Evolutionary conservation across 1,139 yeast species (phyloP).

Genomic region (Geotrichum bryndzae): DNA sequence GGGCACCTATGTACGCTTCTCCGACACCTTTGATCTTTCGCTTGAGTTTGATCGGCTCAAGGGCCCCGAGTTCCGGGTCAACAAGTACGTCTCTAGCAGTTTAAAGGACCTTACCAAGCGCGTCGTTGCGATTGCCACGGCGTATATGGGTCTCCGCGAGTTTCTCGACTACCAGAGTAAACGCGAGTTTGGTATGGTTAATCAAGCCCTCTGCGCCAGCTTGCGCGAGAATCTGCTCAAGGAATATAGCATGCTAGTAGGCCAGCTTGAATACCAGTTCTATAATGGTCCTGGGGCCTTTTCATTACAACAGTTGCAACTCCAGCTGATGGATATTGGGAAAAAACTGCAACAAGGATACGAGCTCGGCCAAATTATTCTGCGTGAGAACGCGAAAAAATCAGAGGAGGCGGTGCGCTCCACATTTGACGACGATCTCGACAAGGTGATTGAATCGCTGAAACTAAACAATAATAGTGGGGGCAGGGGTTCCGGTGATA

Average conservation of each 20-base stretch:
- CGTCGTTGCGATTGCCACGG: constrained; percentile 57
- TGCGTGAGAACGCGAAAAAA: constrained; percentile 33
- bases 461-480: constrained; percentile 25
- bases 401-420: constrained; percentile 23
- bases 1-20: constrained; percentile 68
- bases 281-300: constrained; percentile 39
- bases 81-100: constrained; percentile 67
- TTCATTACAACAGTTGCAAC: constrained; percentile 47
- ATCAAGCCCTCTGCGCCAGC: constrained; percentile 65
- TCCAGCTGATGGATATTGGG: constrained; percentile 36
- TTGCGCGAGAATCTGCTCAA: constrained; percentile 46
- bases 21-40: constrained; percentile 52
- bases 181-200: constrained; percentile 57
- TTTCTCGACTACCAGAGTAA: constrained; percentile 56
- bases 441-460: constrained; percentile 31
- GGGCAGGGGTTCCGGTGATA: constrained; percentile 15
- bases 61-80: constrained; percentile 74
- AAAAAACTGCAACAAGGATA: constrained; percentile 51
- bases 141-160: constrained; percentile 48
- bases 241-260: constrained; percentile 45
- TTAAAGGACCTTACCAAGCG: constrained; percentile 66
- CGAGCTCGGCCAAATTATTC: constrained; percentile 46
- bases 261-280: constrained; percentile 51
- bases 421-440: constrained; percentile 24
- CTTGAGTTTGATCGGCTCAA: constrained; percentile 37